phyloP scores from a whole-genome alignment of 768 basidiomycete species.

The Boletus reticulatus region DNA sequence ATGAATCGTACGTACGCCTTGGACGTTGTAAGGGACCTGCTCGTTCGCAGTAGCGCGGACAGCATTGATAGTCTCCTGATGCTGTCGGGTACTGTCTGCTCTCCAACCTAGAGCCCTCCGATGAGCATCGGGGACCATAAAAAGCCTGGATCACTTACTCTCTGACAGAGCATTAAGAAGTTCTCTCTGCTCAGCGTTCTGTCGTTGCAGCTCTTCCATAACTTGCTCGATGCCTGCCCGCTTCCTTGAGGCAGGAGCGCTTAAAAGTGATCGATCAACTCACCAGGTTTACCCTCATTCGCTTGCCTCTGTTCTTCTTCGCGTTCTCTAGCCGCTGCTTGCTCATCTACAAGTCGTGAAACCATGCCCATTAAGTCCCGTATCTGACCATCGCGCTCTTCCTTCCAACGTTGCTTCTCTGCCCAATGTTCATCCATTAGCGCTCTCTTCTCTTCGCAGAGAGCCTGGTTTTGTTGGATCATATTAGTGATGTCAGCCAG shows the following conservation, averaged over 20 bases:
- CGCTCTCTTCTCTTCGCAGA: conserved; percentile 57
- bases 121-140: conserved; percentile 6
- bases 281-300: conserved; percentile 57
- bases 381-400: conserved; percentile 56
- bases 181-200: conserved; percentile 60
- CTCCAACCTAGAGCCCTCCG: conserved; percentile 54
- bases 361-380: conserved; percentile 62
- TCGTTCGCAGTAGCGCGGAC: conserved; percentile 71
- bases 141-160: conserved; percentile 37
- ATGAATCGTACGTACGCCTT: conserved; percentile 54
- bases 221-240: conserved; percentile 55
- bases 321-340: conserved; percentile 48
- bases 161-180: conserved; percentile 54
- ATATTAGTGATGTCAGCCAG: conserved; percentile 71
- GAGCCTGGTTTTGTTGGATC: conserved; percentile 63
- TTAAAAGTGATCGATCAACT: conserved; percentile 17
- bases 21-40: conserved; percentile 81
- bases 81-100: conserved; percentile 60
- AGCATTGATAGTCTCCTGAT: conserved; percentile 63
- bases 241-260: conserved; percentile 6
- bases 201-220: conserved; percentile 54
- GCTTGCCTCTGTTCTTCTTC: conserved; percentile 53
- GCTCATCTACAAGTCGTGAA: conserved; percentile 53
- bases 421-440: conserved; percentile 60
- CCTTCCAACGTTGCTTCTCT: conserved; percentile 57